Evolutionary conservation across 177 flowering plant genomes (phyloP), one percentile per base, ranked within the genome.

Genomic region (Telopea speciosissima): DNA sequence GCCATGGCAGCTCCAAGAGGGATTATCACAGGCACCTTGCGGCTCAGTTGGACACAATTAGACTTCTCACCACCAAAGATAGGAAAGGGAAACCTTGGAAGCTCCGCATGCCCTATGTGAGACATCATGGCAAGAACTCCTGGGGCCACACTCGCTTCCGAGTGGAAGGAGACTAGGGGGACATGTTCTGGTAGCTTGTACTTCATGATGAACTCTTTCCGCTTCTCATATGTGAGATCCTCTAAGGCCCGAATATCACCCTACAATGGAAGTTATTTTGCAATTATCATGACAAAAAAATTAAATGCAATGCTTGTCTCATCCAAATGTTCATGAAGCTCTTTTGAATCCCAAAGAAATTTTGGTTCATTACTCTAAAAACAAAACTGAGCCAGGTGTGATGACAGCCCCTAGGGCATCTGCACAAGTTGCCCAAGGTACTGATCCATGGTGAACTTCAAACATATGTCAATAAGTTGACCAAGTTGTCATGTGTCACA

Each of bases 1-100:
- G 99, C 97, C 97, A 94, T 87, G 62, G 82, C 96, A 68, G 97
- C 99, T 33, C 96, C 86, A 10, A 88, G 21, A 19, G 99, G 99
- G 19, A 92, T 70, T 21, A 87, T 77, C 1, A 92, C 88, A 2
- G 97, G 97, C 40, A 95, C 82, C 73, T 81, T 83, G 11, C 78
- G 67, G 13, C 80, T 81, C 0, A 74, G 76, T 73, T 69, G 77
- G 36, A 66, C 71, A 36, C 70, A 74, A 22, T 84, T 83, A n/a
- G 73, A 68, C 24, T 73, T 84, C 56, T 79, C 83, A 1, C 26
- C 42, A 31, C 80, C 67, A 31, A 81, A 79, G 24, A 54, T 63
- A 3, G 86, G 83, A 19, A 85, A 45, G 22, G 90, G 90, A 21
- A 92, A 87, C 89, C 88, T 79, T 0, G 98, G 97, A 69, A 92